Evolutionary conservation across 352 stramenopile genomes (phyloP), one percentile per base, ranked within the genome.

Genomic region (Phytophthora palmivora): DNA sequence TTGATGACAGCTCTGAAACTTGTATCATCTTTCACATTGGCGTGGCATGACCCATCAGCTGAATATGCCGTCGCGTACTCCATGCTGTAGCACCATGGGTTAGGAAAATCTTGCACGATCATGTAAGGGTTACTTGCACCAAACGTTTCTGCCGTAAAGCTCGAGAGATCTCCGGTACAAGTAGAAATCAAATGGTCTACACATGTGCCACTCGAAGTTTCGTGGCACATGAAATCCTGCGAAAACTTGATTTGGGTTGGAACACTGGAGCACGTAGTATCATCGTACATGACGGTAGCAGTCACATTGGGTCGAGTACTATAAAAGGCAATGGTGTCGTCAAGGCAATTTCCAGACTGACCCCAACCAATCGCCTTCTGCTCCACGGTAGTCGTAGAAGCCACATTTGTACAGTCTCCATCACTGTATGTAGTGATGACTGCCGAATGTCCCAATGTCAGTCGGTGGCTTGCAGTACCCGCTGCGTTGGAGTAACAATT

Each of bases 401-500:
- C 32, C 22, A 33, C 30, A 11, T 16, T 30, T 6, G 46, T 19
- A 15, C 51, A 59, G 11, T 22, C 24, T n/a, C 38, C 41, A 7
- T 66, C 48, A 6, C 14, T 48, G 15, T 66, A 66, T 15, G 18
- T 66, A 18, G 48, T 60, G 8, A 55, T 32, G 18, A 19, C 55
- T 6, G 24, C 22, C 12, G 48, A 66, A 9, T 41, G 39, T 2
- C 6, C 14, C 6, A 67, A 26, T 7, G 58, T 67, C 18, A 67
- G 58, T 7, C 19, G 3, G 48, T 59, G 39, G 18, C 58, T 55
- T 16, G 32, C n/a, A 1, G 33, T 67, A 1, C 58, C 33, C n/a
- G 19, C 43, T 50, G 42, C 41, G 19, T 67, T 67, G 7, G 58
- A 2, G 19, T 67, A 39, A 24, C 58, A 64, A 16, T 58, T 64